phyloP scores from a whole-genome alignment of 441 rosid genomes.

The Codiaeum variegatum region DNA sequence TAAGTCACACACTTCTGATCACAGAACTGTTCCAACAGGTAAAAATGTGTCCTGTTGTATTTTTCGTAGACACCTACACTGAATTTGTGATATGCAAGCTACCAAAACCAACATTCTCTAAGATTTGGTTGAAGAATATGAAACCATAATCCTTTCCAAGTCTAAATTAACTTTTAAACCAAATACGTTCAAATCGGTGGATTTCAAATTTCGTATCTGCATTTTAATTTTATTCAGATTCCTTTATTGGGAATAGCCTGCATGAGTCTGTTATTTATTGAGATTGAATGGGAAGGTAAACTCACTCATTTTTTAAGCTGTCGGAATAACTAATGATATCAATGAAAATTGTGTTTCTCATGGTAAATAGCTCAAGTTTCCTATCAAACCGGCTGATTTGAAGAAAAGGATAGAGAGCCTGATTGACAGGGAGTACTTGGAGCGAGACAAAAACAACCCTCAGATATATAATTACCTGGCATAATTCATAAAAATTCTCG shows the following conservation, averaged over 20 bases:
- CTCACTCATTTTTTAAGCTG: background rate
- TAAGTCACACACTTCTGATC: constrained; percentile 95
- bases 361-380: constrained; percentile 82
- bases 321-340: background rate
- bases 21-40: constrained; percentile 99
- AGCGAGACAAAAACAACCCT: constrained; percentile 96
- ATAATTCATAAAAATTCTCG: constrained; percentile 20
- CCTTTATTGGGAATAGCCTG: background rate
- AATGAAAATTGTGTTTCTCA: constrained; percentile 13
- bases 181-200: background rate
- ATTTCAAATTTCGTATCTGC: background rate
- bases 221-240: background rate
- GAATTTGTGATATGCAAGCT: background rate
- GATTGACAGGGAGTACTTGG: constrained; percentile 95
- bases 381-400: constrained; percentile 93
- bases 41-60: constrained; percentile 9
- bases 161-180: background rate
- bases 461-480: constrained; percentile 97
- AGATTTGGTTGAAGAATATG: background rate
- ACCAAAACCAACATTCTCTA: background rate
- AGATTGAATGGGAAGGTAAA: background rate
- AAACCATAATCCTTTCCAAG: background rate
- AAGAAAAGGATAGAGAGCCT: constrained; percentile 99
- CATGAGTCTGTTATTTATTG: too few species aligned
- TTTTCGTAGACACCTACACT: background rate